Evolutionary conservation across 2,329 filamentous ascomycete genomes (phyloP), one percentile per base, ranked within the genome.

Genomic region (Dendrostoma leiphaemia): DNA sequence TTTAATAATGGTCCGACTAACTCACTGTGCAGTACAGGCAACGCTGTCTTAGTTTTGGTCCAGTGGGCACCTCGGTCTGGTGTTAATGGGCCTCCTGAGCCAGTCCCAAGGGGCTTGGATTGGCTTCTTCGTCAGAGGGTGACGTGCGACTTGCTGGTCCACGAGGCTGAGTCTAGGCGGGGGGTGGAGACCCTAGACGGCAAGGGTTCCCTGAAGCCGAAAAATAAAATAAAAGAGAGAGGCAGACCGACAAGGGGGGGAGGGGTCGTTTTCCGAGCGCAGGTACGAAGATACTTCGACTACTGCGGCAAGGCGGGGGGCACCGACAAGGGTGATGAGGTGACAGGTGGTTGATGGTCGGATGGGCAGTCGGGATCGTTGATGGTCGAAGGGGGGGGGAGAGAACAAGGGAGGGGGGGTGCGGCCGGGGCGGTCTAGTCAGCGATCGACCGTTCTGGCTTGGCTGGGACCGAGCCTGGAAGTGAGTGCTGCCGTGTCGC

Each of bases 81-180:
- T 53, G 44, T 57, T 51, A 50, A 56, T 51, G 55, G 54, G 52
- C 51, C 55, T 55, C 47, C 51, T 58, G 55, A 58, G 51, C 52
- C 32, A 43, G 32, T 44, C 29, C 28, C 37, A 46, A 48, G 55
- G 52, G 55, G 52, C 48, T 55, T 44, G 32, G 50, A 45, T 48
- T 40, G 55, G 55, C 55, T 58, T 52, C 31, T 48, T 58, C 55
- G 55, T 58, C 48, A 52, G 41, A 46, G 35, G 48, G 41, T 58
- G 55, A 58, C 55, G 55, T 51, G 55, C 55, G 52, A 58, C 47
- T 58, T 46, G 38, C 35, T 44, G 48, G 55, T 35, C 44, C 55
- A 58, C 55, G 55, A 58, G 55, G 55, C 55, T 58, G 55, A 58
- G 55, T 49, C 40, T 49, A 28, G 44, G 48, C 45, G 43, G 55